Percentiles rank a stretch among this genome's conserved stretches.
Evolutionary conservation across 1,284 basidiomycete genomes (phyloP).

Genomic region (Apiotrichum domesticum): DNA sequence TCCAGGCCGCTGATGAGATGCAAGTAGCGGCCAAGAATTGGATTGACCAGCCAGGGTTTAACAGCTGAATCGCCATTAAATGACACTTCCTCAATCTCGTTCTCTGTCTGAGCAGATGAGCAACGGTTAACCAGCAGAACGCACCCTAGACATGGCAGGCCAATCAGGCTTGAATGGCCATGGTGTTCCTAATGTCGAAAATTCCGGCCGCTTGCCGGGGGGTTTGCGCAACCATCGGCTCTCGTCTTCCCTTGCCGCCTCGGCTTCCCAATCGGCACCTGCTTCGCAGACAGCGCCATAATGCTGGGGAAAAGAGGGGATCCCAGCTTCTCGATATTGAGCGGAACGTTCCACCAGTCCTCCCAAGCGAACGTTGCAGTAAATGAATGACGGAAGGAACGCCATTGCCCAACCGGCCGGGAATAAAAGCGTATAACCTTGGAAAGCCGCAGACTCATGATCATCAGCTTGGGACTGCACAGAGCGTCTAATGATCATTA

Average conservation of each 20-base stretch:
- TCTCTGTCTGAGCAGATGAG: not conserved
- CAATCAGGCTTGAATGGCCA: slow-evolving; percentile 74
- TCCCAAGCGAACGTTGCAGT: slow-evolving; percentile 70
- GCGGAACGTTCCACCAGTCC: slow-evolving; percentile 71
- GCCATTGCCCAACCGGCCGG: slow-evolving; percentile 84
- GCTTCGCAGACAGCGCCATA: slow-evolving; percentile 56
- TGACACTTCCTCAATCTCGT: slow-evolving; percentile 16
- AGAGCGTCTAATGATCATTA: slow-evolving; percentile 74
- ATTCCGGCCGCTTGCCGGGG: slow-evolving; percentile 74
- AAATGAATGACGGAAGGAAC: slow-evolving; percentile 70
- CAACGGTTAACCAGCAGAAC: not conserved
- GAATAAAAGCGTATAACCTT: slow-evolving; percentile 78
- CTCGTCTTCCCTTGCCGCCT: slow-evolving; percentile 52
- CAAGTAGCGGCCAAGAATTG: slow-evolving; percentile 46
- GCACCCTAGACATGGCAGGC: slow-evolving; percentile 43
- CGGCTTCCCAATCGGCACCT: slow-evolving; percentile 53
- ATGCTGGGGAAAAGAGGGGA: slow-evolving; percentile 71
- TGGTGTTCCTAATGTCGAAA: slow-evolving; percentile 57
- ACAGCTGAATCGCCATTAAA: slow-evolving; percentile 31
- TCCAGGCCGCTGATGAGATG: not conserved
- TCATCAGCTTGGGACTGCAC: slow-evolving; percentile 40
- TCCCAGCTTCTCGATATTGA: slow-evolving; percentile 71
- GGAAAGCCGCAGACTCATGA: slow-evolving; percentile 46
- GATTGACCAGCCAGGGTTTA: slow-evolving; percentile 59
- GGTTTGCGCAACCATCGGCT: slow-evolving; percentile 71